Evolutionary conservation across 2,329 filamentous ascomycete genomes (phyloP), one percentile per base, ranked within the genome.

Genomic region (Lizonia empirigonia): DNA sequence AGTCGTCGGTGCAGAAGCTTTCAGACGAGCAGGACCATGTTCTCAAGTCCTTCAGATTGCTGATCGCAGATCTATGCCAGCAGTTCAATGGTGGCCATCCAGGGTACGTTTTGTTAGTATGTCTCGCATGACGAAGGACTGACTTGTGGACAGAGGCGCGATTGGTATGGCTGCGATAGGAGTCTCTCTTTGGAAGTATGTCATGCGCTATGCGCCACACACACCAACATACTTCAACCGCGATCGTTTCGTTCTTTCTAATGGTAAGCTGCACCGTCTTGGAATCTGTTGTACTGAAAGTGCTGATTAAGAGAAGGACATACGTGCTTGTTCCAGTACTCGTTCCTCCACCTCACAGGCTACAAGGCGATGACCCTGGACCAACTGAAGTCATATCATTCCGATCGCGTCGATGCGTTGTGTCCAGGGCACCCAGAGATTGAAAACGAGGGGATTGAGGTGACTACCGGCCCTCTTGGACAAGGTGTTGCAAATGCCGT

Each of bases 51-150:
- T 87, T 87, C 64, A 77, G 86, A 46, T 74, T 82, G 40, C 72
- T 89, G 23, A 85, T 89, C 51, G 84, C 86, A 35, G 86, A 89
- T 65, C 72, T 89, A 3, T 88, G 85, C 62, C 80, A 89, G 66
- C 85, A 89, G 58, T 89, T 87, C 70, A 83, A 83, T 55, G 85
- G 85, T 27, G 86, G 86, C 0, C 86, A 89, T 64, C 86, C 85
- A 15, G 86, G 85, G 82, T 85, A 75, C 60, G 77, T 42, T 37
- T n/a, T 32, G 7, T 8, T 10, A 16, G 2, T 7, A 3, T 33
- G 16, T 13, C 9, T 7, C 24, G 12, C 10, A 22, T n/a, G 10
- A 6, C 12, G 32, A 15, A 6, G 16, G 19, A 29, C 55, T 62
- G 36, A 61, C 13, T 19, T 2, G 29, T 2, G 1, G 10, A 9